These are phyloP conservation scores for Pistacia atlantica DNA, from an alignment of 345 rosid species.

Conservation along the genomic window DNA sequence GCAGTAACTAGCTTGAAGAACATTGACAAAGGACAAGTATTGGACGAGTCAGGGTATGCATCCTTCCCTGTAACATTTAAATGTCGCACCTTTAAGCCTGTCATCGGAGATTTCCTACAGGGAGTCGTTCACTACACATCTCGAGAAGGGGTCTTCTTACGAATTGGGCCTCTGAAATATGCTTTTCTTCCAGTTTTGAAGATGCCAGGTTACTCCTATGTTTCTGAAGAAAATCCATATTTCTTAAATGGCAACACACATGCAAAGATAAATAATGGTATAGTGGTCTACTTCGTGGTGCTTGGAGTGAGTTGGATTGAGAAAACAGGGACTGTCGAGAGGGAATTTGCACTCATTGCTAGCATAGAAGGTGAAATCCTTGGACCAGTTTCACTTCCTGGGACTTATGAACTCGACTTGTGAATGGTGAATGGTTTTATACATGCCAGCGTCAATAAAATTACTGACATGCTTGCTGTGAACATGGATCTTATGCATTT, in stretches of 20 bases:
- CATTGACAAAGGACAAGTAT: conserved; percentile 10
- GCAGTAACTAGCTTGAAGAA: conserved; percentile 37
- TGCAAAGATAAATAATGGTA: conserved; percentile 28
- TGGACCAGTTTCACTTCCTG: conserved; percentile 35
- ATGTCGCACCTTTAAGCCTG: conserved; percentile 35
- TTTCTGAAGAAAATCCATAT: conserved; percentile 23
- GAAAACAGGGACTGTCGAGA: neutral
- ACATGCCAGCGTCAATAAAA: neutral
- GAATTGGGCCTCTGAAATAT: conserved; percentile 34
- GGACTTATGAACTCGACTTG: conserved; percentile 27
- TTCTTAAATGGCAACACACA: conserved; percentile 24
- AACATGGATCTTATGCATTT: neutral
- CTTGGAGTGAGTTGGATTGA: conserved; percentile 35
- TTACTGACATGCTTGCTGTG: neutral
- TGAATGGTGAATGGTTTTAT: conserved; percentile 5
- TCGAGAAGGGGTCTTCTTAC: conserved; percentile 22
- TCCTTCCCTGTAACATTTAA: conserved; percentile 16
- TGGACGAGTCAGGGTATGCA: conserved; percentile 11
- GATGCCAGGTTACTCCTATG: conserved; percentile 32
- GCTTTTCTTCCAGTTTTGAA: conserved; percentile 32
- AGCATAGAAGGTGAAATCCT: conserved; percentile 33
- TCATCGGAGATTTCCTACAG: conserved; percentile 31
- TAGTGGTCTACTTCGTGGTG: conserved; percentile 33
- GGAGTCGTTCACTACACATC: conserved; percentile 25
- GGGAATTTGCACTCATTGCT: conserved; percentile 34